phyloP scores from a whole-genome alignment of 306 rosid genomes.

The Quercus rubra region DNA sequence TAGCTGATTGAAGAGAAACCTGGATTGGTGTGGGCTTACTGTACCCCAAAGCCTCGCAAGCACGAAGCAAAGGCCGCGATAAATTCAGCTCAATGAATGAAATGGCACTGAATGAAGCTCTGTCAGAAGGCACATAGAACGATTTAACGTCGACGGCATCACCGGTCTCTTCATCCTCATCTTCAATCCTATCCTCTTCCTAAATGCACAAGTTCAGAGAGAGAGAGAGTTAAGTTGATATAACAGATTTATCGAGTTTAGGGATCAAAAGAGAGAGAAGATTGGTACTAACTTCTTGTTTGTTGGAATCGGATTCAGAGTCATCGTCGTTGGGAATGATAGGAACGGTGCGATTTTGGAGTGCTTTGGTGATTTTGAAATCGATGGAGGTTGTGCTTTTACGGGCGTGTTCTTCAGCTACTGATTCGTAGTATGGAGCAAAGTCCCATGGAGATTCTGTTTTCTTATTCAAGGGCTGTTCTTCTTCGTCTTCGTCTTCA shows the following conservation, averaged over 20 bases:
- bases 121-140: conserved; percentile 69
- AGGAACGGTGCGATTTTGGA: conserved; percentile 38
- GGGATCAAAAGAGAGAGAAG: not conserved
- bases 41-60: conserved; percentile 84
- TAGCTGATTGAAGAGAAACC: not conserved
- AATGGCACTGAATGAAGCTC: conserved; percentile 76
- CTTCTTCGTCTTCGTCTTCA: conserved; percentile 15
- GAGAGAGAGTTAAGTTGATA: not conserved
- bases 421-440: conserved; percentile 64
- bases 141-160: conserved; percentile 41
- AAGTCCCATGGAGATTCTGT: conserved; percentile 92
- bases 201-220: conserved; percentile 18
- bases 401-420: conserved; percentile 51
- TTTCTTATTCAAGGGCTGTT: conserved; percentile 20
- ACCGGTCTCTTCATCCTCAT: conserved; percentile 58
- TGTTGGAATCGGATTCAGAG: conserved; percentile 57
- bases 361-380: conserved; percentile 59
- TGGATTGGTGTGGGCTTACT: conserved; percentile 53
- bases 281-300: conserved; percentile 39
- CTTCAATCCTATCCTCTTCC: conserved; percentile 70
- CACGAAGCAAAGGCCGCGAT: conserved; percentile 90
- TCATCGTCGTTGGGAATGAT: conserved; percentile 20
- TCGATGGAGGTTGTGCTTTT: too few species aligned
- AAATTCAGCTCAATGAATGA: conserved; percentile 86
- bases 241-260: not conserved